Base-by-base conservation (phyloP, 2,329 filamentous ascomycete species). In the Claviceps humidiphila region DNA sequence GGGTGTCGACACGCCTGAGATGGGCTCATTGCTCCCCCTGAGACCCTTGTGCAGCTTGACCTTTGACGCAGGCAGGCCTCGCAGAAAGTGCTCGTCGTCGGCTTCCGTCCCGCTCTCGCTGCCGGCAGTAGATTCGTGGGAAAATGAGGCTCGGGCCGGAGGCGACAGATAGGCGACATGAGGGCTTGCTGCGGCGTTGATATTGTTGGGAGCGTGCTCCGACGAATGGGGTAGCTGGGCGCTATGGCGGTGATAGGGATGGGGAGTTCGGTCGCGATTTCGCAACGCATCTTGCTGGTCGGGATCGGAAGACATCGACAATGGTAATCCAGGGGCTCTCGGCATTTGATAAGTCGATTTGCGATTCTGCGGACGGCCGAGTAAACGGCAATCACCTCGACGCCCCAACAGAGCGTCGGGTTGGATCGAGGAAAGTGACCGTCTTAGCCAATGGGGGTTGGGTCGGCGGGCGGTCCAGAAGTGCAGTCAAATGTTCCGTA, bases 41-140 rank as follows among this genome's bases (percentile, higher is more conserved):
- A 95, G 67, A 7, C 89, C 90, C 69, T 95, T 96, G 63, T 86
- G 84, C 37, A 81, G 74, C 55, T 81, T 78, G 8, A 76, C 59
- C n/a, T 77, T 84, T 2, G 90, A 87, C 2, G 90, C 87, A 1
- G 91, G 90, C 22, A 96, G 71, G 0, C 89, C 86, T 65, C 85
- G 93, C 53, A 95, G 74, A 59, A 91, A 84, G 57, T 90, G 86
- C 66, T 97, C 91, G 70, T 97, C 91, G 61, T 96, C 91, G 41
- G 91, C 91, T 65, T 97, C 91, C 17, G 90, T 95, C 24, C 91
- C 91, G 65, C 89, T 95, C 59, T 95, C 90, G 66, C 88, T 95
- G 11, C 79, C 80, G 2, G 81, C 76, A 1, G 76, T 74, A 4
- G 78, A 80, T 50, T 78, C 75, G 57, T 73, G 75, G 53, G 70